These are phyloP conservation scores for Amesomyces nigricolor DNA, from an alignment of 2,329 filamentous ascomycete genomes.

Conservation along the genomic window DNA sequence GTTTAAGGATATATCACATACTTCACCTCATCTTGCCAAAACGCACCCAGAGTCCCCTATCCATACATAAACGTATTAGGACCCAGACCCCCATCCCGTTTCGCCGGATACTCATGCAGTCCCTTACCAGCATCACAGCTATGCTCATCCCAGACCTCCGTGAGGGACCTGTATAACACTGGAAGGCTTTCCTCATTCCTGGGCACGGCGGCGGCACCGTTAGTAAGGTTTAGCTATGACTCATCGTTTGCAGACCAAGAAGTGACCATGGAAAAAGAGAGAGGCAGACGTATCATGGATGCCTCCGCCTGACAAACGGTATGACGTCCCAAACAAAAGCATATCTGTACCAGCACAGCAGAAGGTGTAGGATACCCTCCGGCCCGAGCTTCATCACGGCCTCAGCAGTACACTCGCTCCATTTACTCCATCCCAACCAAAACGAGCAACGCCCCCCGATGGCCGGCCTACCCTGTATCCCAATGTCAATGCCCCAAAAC, in stretches of 20 bases:
- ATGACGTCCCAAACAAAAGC: constrained; percentile 41
- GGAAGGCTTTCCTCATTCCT: constrained; percentile 42
- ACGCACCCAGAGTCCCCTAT: background rate
- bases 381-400: constrained; percentile 46
- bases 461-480: constrained; percentile 22
- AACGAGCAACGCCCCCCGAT: constrained; percentile 23
- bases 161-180: constrained; percentile 32
- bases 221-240: background rate
- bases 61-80: background rate
- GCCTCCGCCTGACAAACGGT: constrained; percentile 35
- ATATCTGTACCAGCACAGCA: constrained; percentile 43
- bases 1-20: background rate
- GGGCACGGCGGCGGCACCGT: background rate
- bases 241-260: background rate
- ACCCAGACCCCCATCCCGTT: constrained; percentile 1
- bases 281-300: constrained; percentile 28
- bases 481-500: no score
- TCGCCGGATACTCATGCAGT: background rate
- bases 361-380: constrained; percentile 43
- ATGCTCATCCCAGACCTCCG: constrained; percentile 22
- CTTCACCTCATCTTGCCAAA: background rate
- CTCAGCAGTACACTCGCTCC: constrained; percentile 30
- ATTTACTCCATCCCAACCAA: constrained; percentile 28
- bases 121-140: constrained; percentile 10
- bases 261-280: no score